Evolutionary conservation across 768 basidiomycete species (phyloP).

Genomic region (Serendipita sp.): DNA sequence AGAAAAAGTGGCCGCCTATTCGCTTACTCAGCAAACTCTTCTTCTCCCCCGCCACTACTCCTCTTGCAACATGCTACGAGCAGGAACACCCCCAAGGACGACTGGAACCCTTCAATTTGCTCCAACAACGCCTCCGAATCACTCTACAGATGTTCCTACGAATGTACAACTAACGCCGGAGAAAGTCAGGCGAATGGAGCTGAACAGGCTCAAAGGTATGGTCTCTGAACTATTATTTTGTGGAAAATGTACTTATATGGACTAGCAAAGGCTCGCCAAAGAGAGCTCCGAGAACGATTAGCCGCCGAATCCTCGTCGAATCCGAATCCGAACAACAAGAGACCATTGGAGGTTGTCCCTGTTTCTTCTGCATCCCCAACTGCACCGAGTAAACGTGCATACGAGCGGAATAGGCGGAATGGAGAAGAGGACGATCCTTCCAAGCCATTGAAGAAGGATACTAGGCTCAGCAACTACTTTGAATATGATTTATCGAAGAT

Average conservation of each 20-base stretch:
- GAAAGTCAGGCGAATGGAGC: constrained; percentile 52
- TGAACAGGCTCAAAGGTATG: constrained; percentile 62
- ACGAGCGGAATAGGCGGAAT: constrained; percentile 16
- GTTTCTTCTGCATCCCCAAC: constrained; percentile 49
- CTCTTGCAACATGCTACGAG: neutral
- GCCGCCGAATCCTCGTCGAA: constrained; percentile 24
- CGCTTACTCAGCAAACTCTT: neutral
- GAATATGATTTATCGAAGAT: constrained; percentile 96
- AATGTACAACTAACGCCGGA: constrained; percentile 40
- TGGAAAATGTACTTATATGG: neutral
- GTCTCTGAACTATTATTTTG: neutral
- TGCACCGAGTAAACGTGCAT: constrained; percentile 18
- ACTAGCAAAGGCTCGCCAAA: constrained; percentile 59
- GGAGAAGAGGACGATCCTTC: constrained; percentile 16
- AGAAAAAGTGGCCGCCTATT: neutral
- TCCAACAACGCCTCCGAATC: constrained; percentile 8
- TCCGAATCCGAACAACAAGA: constrained; percentile 56
- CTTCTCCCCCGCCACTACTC: neutral
- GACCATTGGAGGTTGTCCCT: constrained; percentile 43
- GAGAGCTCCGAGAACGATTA: constrained; percentile 29
- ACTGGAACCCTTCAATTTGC: neutral
- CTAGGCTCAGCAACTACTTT: constrained; percentile 65
- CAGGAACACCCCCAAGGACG: neutral
- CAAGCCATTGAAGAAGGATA: constrained; percentile 46
- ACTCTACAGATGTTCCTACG: constrained; percentile 4